Evolutionary conservation across 2,329 filamentous ascomycete genomes (phyloP), one percentile per base, ranked within the genome.

Genomic region (Fusarium duplospermum): DNA sequence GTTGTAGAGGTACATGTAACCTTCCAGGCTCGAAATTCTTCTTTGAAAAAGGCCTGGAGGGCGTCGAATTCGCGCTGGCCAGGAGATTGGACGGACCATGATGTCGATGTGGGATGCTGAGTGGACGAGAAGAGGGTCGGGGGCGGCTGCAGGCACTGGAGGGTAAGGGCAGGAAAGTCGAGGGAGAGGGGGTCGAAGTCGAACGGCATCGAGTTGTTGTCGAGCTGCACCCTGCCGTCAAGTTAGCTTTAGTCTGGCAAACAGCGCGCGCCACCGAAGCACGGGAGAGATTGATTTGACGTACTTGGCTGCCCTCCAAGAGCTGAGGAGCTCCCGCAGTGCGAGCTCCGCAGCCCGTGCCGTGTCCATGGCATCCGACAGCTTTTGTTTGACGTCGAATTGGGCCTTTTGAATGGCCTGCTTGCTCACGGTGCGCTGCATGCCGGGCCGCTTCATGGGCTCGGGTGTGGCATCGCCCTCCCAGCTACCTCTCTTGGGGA

Each of bases 121-220:
- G 92, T 94, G 1, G 92, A 90, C 11, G 94, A 93, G 84, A 95
- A 96, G 8, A 98, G 87, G 1, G 94, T 96, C 5, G 94, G 92
- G 4, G 95, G 94, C 11, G 93, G 88, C 38, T 93, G 90, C 1
- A 98, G 90, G 74, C 96, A 92, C 72, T 93, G 93, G 13, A 98
- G 89, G 38, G 93, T 94, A 45, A 98, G 88, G 8, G 93, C 92
- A 8, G 95, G 94, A 78, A 98, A 98, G 69, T 94, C 94, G 80
- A 97, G 90, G 6, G 93, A 88, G 70, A 95, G 90, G 36, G 96
- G 93, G 75, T 98, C 94, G 83, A 98, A 97, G 74, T 96, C 93
- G 77, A 92, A 92, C 4, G 90, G 90, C 75, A 86, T 85, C 10
- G 88, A 88, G 61, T 84, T 84, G 73, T 87, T 85, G 69, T 90